A percentile compares a stretch with the other conserved stretches of the same genome.
phyloP scores from a whole-genome alignment of 2,329 filamentous ascomycete genomes.

The Rachicladosporium sp. region DNA sequence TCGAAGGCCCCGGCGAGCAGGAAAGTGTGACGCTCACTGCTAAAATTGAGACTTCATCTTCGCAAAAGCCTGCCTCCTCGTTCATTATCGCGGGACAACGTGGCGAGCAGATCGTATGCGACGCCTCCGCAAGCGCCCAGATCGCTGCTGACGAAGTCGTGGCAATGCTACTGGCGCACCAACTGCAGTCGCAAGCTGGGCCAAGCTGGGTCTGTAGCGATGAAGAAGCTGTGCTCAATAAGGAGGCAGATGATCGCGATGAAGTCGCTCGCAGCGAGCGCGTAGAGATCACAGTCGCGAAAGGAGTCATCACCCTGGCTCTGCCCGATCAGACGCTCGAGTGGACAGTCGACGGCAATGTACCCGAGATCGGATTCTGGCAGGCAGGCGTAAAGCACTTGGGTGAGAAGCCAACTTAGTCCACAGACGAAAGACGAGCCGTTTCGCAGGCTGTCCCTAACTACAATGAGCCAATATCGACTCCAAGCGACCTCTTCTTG shows the following conservation, averaged over 20 bases:
- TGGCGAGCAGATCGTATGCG: conserved; percentile 1
- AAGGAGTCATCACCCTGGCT: conserved; percentile 3
- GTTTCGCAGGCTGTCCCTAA: too few species aligned
- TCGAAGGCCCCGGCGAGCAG: background rate
- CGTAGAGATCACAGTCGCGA: conserved; percentile 2
- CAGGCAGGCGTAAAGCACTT: conserved; percentile 3
- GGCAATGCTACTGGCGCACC: conserved; percentile 7
- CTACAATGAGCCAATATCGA: too few species aligned
- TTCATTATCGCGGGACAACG: conserved; percentile 5
- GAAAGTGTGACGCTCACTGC: background rate
- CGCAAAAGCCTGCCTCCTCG: conserved; percentile 15
- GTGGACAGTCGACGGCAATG: conserved; percentile 5
- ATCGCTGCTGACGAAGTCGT: conserved; percentile 7
- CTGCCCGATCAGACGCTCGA: conserved; percentile 3
- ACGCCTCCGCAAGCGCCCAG: conserved; percentile 5
- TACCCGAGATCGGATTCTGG: conserved; percentile 5
- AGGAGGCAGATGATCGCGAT: conserved; percentile 4
- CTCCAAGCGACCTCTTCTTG: too few species aligned
- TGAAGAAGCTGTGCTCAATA: conserved; percentile 11
- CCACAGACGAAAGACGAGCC: too few species aligned
- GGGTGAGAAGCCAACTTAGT: too few species aligned
- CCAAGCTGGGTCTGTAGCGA: conserved; percentile 13
- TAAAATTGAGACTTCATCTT: conserved; percentile 18
- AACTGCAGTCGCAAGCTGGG: conserved; percentile 5
- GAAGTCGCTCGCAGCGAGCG: conserved; percentile 7